Conservation (phyloP, 345 rosid species). For the Cardiospermum halicacabum region DNA sequence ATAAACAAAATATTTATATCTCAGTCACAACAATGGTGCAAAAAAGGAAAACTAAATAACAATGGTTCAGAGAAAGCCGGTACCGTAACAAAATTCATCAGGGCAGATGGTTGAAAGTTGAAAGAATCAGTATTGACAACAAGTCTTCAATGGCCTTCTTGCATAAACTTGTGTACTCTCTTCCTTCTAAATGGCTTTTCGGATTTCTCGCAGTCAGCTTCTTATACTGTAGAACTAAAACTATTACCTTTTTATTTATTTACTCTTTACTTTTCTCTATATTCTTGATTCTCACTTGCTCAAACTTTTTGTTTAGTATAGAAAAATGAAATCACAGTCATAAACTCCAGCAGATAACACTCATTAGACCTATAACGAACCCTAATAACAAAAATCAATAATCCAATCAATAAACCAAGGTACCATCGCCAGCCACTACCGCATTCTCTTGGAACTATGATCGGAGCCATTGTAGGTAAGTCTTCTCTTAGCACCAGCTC, state of each 20-base stretch:
- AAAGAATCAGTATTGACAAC: conserved; percentile 28
- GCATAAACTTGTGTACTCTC: conserved; percentile 13
- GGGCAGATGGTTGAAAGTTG: conserved; percentile 26
- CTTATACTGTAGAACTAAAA: conserved; percentile 25
- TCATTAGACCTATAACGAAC: conserved; percentile 17
- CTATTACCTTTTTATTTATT: conserved; percentile 25
- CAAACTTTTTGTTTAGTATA: conserved; percentile 18
- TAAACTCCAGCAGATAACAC: conserved; percentile 26
- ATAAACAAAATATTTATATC: background rate
- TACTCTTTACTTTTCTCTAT: conserved; percentile 20
- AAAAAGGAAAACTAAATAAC: conserved; percentile 9
- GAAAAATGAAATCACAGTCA: conserved; percentile 26
- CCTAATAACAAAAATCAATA: conserved; percentile 19
- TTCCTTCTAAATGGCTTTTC: conserved; percentile 26
- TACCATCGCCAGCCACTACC: conserved; percentile 23
- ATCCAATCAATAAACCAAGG: conserved; percentile 25
- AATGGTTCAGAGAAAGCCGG: background rate
- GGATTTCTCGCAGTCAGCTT: conserved; percentile 26
- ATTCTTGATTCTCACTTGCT: conserved; percentile 22
- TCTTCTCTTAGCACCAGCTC: conserved; percentile 51
- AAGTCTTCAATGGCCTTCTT: conserved; percentile 25
- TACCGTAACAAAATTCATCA: conserved; percentile 15
- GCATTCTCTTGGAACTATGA: conserved; percentile 39
- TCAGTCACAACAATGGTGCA: conserved; percentile 14
- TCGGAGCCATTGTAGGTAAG: conserved; percentile 47